Evolutionary conservation across 2,329 filamentous ascomycete species (phyloP).

Genomic region (Lecanicillium sp.): DNA sequence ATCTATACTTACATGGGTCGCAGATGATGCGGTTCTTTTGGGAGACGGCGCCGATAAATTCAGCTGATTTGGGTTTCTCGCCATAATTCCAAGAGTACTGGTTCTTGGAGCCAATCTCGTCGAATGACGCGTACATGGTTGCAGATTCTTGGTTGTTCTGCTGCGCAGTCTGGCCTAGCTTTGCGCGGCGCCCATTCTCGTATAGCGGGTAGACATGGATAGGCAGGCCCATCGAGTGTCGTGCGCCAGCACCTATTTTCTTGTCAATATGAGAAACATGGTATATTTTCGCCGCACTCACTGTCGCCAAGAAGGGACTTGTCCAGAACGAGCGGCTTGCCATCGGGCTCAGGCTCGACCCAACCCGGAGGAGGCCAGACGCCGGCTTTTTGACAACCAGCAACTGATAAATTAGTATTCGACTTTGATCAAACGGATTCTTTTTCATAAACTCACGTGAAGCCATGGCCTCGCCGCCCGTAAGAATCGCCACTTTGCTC

Average conservation of each 20-base stretch:
- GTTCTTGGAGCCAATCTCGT: conserved; percentile 47
- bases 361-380: conserved; percentile 50
- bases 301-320: conserved; percentile 34
- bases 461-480: conserved; percentile 60
- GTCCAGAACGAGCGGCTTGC: conserved; percentile 43
- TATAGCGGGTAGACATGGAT: conserved; percentile 64
- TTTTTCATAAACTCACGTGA: conserved; percentile 42
- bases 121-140: conserved; percentile 54
- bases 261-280: conserved; percentile 5
- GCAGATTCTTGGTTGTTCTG: conserved; percentile 56
- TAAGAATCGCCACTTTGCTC: conserved; percentile 51
- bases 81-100: conserved; percentile 53
- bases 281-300: too few relatives aligned
- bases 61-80: conserved; percentile 35
- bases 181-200: conserved; percentile 56
- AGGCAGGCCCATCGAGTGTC: conserved; percentile 54
- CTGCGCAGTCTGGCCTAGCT: conserved; percentile 44
- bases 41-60: conserved; percentile 47
- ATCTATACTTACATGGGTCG: conserved; percentile 49
- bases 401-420: conserved; percentile 21
- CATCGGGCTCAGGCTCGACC: conserved; percentile 42
- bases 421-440: too few relatives aligned
- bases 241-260: conserved; percentile 46
- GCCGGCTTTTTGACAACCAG: conserved; percentile 28
- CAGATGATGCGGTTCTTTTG: conserved; percentile 62